Conservation (phyloP, 345 rosid species). For the Triadica sebifera region DNA sequence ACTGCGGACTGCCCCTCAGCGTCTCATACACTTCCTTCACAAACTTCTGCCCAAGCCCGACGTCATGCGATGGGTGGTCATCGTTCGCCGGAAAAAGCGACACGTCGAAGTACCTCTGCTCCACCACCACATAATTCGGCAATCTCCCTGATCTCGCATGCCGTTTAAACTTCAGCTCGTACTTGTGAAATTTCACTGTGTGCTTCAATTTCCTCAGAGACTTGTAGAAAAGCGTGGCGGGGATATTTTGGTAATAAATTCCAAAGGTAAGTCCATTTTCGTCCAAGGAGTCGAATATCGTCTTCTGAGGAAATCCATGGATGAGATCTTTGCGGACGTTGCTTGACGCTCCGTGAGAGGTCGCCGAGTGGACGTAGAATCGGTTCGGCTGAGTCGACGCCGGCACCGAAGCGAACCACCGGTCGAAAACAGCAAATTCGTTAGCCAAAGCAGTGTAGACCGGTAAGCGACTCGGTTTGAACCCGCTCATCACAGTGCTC, state of each 20-base stretch:
- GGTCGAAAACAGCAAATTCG: slow-evolving; percentile 86
- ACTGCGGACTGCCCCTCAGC: slow-evolving; percentile 87
- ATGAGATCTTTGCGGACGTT: slow-evolving; percentile 83
- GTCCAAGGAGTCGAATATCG: slow-evolving; percentile 89
- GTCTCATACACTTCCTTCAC: slow-evolving; percentile 96
- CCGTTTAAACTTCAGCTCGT: slow-evolving; percentile 51
- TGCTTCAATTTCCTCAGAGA: slow-evolving; percentile 73
- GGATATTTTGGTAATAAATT: slow-evolving; percentile 92
- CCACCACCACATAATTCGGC: slow-evolving; percentile 85
- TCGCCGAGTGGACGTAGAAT: slow-evolving; percentile 94
- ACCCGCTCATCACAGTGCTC: slow-evolving; percentile 81
- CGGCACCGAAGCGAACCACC: slow-evolving; percentile 99
- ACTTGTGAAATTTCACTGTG: slow-evolving; percentile 64
- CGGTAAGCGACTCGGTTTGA: slow-evolving; percentile 64
- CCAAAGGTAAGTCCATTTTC: slow-evolving; percentile 83
- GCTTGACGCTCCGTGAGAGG: slow-evolving; percentile 87
- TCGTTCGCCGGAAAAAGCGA: slow-evolving; percentile 74
- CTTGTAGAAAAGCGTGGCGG: slow-evolving; percentile 78
- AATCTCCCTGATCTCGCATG: slow-evolving; percentile 71
- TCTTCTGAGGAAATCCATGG: slow-evolving; percentile 86
- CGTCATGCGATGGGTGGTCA: slow-evolving; percentile 95
- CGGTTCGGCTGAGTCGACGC: slow-evolving; percentile 99
- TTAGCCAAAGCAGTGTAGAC: slow-evolving; percentile 75
- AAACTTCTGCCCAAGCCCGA: slow-evolving; percentile 78
- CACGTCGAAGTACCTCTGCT: slow-evolving; percentile 81